Evolutionary conservation across 2,329 filamentous ascomycete genomes (phyloP).

Genomic region (Dactylonectria macrodidyma): DNA sequence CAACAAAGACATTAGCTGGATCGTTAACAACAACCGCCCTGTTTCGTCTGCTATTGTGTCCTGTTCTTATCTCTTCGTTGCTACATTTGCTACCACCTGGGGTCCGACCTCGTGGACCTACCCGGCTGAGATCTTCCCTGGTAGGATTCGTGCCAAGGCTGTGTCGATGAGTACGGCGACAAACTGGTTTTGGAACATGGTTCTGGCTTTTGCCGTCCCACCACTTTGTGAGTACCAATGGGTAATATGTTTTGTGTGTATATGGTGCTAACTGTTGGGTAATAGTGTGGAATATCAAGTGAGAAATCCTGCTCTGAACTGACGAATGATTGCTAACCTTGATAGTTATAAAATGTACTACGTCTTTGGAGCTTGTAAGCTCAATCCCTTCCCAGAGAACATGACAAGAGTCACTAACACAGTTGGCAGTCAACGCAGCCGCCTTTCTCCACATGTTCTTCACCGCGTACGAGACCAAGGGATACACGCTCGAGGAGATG

Average conservation of each 20-base stretch:
- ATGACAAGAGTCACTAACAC: background rate
- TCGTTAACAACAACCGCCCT: conserved; percentile 64
- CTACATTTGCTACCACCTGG: conserved; percentile 59
- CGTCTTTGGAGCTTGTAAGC: conserved; percentile 75
- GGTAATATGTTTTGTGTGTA: background rate
- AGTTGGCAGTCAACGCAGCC: conserved; percentile 67
- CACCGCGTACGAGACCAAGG: conserved; percentile 75
- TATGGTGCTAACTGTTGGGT: conserved; percentile 8
- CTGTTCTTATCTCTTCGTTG: conserved; percentile 74
- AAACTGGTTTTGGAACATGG: conserved; percentile 54
- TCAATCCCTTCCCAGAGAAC: no score
- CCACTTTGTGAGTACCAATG: conserved; percentile 62
- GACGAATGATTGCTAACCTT: conserved; percentile 1
- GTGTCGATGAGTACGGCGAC: conserved; percentile 59
- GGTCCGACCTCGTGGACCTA: conserved; percentile 64
- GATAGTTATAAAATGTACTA: conserved; percentile 74
- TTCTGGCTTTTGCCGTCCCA: conserved; percentile 52
- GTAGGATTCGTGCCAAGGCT: conserved; percentile 60
- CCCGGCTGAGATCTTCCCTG: conserved; percentile 62
- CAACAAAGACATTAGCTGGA: conserved; percentile 70
- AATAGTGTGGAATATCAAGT: conserved; percentile 64
- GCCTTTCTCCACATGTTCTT: conserved; percentile 80
- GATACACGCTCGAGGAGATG: conserved; percentile 83
- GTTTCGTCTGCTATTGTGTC: conserved; percentile 74
- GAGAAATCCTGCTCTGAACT: conserved; percentile 7